These are phyloP conservation scores for Boletus barrowsii DNA, from an alignment of 768 basidiomycete species.

Conservation along the genomic window DNA sequence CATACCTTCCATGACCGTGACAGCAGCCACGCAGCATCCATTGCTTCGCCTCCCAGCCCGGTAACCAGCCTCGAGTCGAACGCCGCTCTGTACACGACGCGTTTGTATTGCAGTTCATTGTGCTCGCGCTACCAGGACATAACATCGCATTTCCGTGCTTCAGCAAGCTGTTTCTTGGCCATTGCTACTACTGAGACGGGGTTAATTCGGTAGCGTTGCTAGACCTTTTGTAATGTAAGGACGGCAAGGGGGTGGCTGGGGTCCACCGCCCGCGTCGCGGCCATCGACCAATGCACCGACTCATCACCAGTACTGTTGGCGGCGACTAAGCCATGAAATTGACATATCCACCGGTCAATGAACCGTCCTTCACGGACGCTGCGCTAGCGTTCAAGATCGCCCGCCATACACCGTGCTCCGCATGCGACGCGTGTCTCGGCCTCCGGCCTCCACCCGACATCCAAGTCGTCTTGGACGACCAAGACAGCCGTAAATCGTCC, in stretches of 20 bases:
- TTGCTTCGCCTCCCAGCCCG: conserved; percentile 68
- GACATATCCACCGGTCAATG: conserved; percentile 64
- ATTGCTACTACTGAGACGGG: neutral
- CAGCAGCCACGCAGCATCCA: conserved; percentile 82
- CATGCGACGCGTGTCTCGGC: conserved; percentile 65
- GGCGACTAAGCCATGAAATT: conserved; percentile 48
- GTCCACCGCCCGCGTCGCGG: neutral
- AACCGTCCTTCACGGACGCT: conserved; percentile 45
- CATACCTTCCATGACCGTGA: conserved; percentile 66
- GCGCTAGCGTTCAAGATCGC: conserved; percentile 74
- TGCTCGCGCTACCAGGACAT: conserved; percentile 72
- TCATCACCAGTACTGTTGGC: neutral
- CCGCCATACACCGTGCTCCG: conserved; percentile 69
- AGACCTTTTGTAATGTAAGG: no score
- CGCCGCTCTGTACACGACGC: conserved; percentile 52
- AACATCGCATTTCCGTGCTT: conserved; percentile 2
- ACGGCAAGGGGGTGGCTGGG: conserved; percentile 2
- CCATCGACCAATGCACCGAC: no score
- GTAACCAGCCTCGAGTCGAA: conserved; percentile 61
- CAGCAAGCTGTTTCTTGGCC: conserved; percentile 1
- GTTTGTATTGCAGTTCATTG: conserved; percentile 57
- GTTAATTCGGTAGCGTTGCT: neutral
- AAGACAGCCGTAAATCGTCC: conserved; percentile 42
- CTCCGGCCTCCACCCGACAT: conserved; percentile 62
- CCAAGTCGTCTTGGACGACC: conserved; percentile 55